Percentiles rank a stretch among this genome's conserved stretches.
Evolutionary conservation across 1,284 basidiomycete genomes (phyloP).

Genomic region (Meira miltonrushii): DNA sequence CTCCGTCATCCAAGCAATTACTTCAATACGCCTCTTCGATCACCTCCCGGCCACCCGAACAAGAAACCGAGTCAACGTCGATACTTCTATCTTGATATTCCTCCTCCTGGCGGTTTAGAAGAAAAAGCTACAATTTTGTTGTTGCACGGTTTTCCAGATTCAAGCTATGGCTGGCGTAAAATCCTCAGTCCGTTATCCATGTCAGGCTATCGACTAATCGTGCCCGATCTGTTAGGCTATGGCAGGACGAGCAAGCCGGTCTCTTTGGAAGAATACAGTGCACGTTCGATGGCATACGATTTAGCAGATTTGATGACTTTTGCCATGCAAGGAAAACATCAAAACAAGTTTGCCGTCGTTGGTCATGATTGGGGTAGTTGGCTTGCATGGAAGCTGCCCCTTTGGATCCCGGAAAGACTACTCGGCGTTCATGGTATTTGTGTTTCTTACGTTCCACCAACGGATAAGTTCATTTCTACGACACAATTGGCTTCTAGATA

Average conservation of each 20-base stretch:
- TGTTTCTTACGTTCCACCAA: constrained; percentile 3
- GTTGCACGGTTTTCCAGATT: constrained; percentile 42
- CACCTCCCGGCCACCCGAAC: constrained; percentile 26
- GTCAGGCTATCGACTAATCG: constrained; percentile 32
- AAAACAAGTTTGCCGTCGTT: constrained; percentile 30
- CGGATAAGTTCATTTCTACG: constrained; percentile 15
- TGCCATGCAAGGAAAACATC: constrained; percentile 21
- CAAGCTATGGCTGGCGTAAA: constrained; percentile 25
- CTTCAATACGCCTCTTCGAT: constrained; percentile 29
- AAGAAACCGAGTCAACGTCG: constrained; percentile 27
- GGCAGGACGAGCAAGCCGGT: constrained; percentile 21
- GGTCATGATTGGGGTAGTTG: constrained; percentile 43
- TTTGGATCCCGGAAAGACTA: constrained; percentile 27
- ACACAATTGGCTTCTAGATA: constrained; percentile 23
- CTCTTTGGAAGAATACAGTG: constrained; percentile 35
- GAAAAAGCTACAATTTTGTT: constrained; percentile 30
- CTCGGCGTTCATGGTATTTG: constrained; percentile 29
- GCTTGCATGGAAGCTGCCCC: constrained; percentile 34
- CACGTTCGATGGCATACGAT: constrained; percentile 28
- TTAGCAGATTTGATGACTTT: constrained; percentile 35
- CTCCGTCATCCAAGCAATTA: constrained; percentile 20
- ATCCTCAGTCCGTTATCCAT: constrained; percentile 24
- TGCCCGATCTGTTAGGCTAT: constrained; percentile 40
- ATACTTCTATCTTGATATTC: constrained; percentile 39
- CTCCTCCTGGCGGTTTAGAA: constrained; percentile 22